phyloP scores from a whole-genome alignment of 305 asterid genomes.

The Lippia alba region DNA sequence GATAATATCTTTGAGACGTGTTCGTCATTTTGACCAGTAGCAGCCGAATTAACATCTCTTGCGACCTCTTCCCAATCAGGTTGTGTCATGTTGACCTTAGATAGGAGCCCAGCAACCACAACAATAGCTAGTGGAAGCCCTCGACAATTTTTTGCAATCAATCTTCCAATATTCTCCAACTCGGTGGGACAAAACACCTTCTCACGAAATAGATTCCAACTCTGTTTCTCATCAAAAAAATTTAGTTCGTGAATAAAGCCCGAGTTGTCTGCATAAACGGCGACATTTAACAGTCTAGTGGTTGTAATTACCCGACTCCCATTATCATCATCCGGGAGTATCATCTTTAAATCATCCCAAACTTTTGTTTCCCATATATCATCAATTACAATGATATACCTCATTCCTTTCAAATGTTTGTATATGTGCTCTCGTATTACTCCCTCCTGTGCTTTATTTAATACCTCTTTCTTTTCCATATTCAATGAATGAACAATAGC shows the following conservation, averaged over 20 bases:
- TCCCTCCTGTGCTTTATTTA: not conserved
- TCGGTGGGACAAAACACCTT: too few relatives aligned
- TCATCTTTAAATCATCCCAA: not conserved
- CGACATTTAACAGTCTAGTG: not conserved
- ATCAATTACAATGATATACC: not conserved
- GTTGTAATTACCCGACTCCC: conserved; percentile 3
- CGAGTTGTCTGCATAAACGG: not conserved
- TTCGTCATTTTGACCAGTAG: too few relatives aligned
- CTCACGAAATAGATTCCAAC: not conserved
- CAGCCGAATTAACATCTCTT: too few relatives aligned
- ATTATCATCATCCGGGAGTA: not conserved
- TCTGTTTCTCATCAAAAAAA: not conserved
- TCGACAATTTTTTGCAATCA: not conserved
- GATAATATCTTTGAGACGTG: too few relatives aligned
- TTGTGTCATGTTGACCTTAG: not conserved
- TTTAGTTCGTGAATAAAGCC: not conserved
- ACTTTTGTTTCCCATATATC: not conserved
- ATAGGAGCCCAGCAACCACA: not conserved
- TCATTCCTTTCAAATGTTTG: not conserved
- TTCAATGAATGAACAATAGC: not conserved
- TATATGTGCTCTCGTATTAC: not conserved
- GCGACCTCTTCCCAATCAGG: not conserved
- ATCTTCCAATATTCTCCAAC: not conserved
- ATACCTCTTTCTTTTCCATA: not conserved
- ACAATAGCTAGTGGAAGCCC: conserved; percentile 12